A percentile compares a stretch with the other conserved stretches of the same genome.
phyloP scores from a whole-genome alignment of 768 basidiomycete species.

The Multifurca ochricompacta region DNA sequence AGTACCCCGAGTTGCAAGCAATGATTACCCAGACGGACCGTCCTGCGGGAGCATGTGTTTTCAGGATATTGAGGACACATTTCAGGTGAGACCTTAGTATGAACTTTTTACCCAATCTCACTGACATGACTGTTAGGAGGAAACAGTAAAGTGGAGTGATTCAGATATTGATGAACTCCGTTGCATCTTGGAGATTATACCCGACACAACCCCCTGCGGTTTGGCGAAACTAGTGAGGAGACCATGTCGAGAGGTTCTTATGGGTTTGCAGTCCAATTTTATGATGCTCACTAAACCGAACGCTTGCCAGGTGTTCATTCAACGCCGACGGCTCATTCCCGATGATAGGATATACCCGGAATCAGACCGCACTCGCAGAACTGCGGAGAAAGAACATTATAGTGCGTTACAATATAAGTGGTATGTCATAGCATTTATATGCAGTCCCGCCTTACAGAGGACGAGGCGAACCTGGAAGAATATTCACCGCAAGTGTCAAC shows the following conservation, averaged over 20 bases:
- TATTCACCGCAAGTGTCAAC: background rate
- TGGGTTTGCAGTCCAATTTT: background rate
- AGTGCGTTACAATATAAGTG: background rate
- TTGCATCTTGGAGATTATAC: conserved; percentile 15
- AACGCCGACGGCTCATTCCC: conserved; percentile 8
- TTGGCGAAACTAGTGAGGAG: conserved; percentile 16
- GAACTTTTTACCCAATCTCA: background rate
- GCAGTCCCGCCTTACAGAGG: background rate
- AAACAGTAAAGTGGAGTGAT: conserved; percentile 4
- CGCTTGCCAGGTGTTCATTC: conserved; percentile 2
- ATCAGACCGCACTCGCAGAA: background rate
- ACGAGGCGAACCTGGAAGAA: background rate
- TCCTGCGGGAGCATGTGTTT: conserved; percentile 5
- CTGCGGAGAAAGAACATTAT: background rate
- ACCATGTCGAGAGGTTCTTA: conserved; percentile 15
- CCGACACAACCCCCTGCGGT: conserved; percentile 17
- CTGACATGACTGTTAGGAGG: background rate
- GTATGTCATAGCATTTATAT: background rate
- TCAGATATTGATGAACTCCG: conserved; percentile 10
- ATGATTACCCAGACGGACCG: background rate
- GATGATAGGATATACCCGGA: conserved; percentile 9
- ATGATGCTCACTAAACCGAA: background rate
- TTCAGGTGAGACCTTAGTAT: background rate
- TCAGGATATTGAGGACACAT: background rate
- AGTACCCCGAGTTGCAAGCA: conserved; percentile 3